Conservation (phyloP, 331 rosid genomes). For the Prunus yedoensis region DNA sequence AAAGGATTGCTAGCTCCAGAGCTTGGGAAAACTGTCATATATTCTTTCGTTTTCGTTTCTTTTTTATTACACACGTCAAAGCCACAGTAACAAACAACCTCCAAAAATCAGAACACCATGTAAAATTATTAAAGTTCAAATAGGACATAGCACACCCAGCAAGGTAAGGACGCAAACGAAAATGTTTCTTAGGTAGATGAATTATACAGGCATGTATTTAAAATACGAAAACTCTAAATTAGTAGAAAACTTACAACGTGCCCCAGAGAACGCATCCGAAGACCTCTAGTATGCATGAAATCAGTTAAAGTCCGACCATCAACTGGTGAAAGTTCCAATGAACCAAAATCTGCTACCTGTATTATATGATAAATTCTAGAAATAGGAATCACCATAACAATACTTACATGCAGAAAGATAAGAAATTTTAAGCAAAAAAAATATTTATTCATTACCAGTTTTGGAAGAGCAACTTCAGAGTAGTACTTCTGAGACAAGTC, state of each 20-base stretch:
- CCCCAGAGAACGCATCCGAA: slow-evolving; percentile 91
- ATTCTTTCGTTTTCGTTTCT: neutral
- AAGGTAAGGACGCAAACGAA: slow-evolving; percentile 12
- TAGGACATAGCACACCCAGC: neutral
- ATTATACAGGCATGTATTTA: slow-evolving; percentile 1
- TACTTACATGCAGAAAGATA: slow-evolving; percentile 18
- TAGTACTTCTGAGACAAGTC: slow-evolving; percentile 79
- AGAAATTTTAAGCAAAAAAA: slow-evolving; percentile 30
- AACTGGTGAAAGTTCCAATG: slow-evolving; percentile 97
- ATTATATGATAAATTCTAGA: slow-evolving; percentile 32
- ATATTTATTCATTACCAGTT: slow-evolving; percentile 69
- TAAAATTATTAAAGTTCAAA: slow-evolving; percentile 3
- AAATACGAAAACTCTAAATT: neutral
- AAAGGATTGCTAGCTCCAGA: neutral
- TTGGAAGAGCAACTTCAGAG: slow-evolving; percentile 93
- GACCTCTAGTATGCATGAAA: slow-evolving; percentile 99
- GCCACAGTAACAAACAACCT: neutral
- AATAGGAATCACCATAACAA: slow-evolving; percentile 30
- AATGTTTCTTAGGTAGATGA: slow-evolving; percentile 9
- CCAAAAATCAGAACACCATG: neutral
- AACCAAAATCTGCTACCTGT: slow-evolving; percentile 99
- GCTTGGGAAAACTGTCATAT: neutral
- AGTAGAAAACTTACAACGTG: slow-evolving; percentile 76
- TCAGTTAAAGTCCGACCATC: slow-evolving; percentile 98
- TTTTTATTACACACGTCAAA: neutral